Evolutionary conservation across 2,329 filamentous ascomycete genomes (phyloP).

Genomic region (Coniochaeta sp.): DNA sequence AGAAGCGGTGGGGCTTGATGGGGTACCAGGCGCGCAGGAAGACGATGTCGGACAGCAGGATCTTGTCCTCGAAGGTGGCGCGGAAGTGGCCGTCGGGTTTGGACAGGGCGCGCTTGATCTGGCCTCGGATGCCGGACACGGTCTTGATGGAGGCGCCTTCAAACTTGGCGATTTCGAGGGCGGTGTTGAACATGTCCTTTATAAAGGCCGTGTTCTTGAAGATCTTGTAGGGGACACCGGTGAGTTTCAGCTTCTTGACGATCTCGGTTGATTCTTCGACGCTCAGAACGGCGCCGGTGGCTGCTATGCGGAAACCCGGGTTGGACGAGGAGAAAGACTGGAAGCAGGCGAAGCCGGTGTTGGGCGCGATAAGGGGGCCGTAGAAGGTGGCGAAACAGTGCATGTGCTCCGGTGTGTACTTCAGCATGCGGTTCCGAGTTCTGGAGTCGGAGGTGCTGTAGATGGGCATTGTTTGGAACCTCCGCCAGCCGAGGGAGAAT

Average conservation of each 20-base stretch:
- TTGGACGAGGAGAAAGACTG: conserved; percentile 80
- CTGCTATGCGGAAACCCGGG: conserved; percentile 87
- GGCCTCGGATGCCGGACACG: conserved; percentile 88
- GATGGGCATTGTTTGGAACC: conserved; percentile 86
- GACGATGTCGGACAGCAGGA: conserved; percentile 92
- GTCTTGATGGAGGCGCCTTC: conserved; percentile 94
- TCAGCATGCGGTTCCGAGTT: conserved; percentile 93
- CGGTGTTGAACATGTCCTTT: conserved; percentile 93
- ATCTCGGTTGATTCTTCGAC: conserved; percentile 96
- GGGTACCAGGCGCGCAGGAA: conserved; percentile 97
- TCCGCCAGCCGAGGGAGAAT: conserved; percentile 91
- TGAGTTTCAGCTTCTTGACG: conserved; percentile 98
- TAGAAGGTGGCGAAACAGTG: conserved; percentile 97
- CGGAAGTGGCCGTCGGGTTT: conserved; percentile 95
- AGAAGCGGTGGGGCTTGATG: conserved; percentile 90
- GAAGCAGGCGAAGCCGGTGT: conserved; percentile 91
- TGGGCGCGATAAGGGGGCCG: conserved; percentile 88
- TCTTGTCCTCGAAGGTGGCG: conserved; percentile 97
- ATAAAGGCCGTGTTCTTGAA: conserved; percentile 99
- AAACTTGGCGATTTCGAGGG: conserved; percentile 95
- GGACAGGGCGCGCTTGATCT: conserved; percentile 91
- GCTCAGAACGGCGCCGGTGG: conserved; percentile 85
- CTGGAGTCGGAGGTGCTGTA: conserved; percentile 94
- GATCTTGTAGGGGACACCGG: conserved; percentile 89
- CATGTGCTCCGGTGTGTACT: conserved; percentile 99